Evolutionary conservation across 495 filamentous ascomycete species (phyloP), one percentile per base, ranked within the genome.

Genomic region (Aspergillus heteromorphus): DNA sequence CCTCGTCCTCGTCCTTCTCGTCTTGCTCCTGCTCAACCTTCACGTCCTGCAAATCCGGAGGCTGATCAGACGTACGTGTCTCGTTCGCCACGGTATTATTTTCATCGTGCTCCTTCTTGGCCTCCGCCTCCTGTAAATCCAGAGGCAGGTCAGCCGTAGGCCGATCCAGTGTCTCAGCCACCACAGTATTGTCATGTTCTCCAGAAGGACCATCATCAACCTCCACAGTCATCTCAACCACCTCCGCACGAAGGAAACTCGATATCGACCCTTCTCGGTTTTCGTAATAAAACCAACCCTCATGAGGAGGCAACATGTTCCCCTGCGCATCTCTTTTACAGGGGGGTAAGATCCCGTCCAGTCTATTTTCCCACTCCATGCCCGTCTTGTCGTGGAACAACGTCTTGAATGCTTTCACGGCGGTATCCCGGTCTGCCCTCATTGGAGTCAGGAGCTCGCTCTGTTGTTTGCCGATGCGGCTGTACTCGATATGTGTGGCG

Each of bases 351-450:
- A 56, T 53, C 11, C 41, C 53, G 21, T 65, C 49, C 5, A 56
- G 41, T 29, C 83, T 73, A 25, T 81, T 54, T 0, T 79, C 71
- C 86, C 85, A 89, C 7, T 65, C 51, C 10, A 76, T 69, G 1
- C 79, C 78, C 0, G 82, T 81, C 60, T 83, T 78, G 2, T 66
- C 57, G 11, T 65, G 54, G 67, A 88, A 89, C 58, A 83, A 82
- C 0, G 42, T n/a, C 57, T 72, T 68, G 62, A 88, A 87, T 0
- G 62, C 62, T 0, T 21, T 57, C 23, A 79, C 68, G 6, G 80
- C 81, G 6, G 52, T 19, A 0, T 66, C 63, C 2, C 71, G 59
- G 1, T 27, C 60, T 23, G 65, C 68, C 9, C 62, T 65, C 0
- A 65, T 51, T 6, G 67, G 66, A 10, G 69, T 65, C 16, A 80